These are phyloP conservation scores for Hymenoscyphus occultus DNA, from an alignment of 2,329 filamentous ascomycete species.

Conservation along the genomic window DNA sequence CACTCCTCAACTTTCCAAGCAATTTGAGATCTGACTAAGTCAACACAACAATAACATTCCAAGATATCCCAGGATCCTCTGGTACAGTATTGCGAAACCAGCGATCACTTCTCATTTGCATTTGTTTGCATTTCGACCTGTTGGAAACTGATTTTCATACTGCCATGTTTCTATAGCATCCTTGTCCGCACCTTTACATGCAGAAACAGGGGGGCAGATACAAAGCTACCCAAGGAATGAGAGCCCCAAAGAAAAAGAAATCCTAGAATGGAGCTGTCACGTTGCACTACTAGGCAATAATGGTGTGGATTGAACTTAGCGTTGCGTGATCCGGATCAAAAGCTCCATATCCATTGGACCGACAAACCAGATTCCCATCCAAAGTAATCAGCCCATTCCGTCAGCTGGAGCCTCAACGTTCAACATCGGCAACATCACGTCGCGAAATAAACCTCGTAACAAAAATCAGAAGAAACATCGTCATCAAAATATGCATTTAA, in stretches of 20 bases:
- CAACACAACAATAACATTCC: too few relatives aligned
- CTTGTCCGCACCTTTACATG: too few relatives aligned
- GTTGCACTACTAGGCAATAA: neutral
- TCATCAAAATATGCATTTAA: constrained; percentile 19
- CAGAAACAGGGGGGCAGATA: too few relatives aligned
- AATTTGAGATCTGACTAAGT: too few relatives aligned
- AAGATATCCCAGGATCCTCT: too few relatives aligned
- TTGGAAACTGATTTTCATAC: too few relatives aligned
- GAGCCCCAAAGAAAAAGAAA: neutral
- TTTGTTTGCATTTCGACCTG: too few relatives aligned
- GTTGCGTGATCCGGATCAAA: neutral
- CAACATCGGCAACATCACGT: neutral
- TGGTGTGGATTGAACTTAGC: neutral
- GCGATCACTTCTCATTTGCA: too few relatives aligned
- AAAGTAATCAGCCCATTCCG: neutral
- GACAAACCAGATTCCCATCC: neutral
- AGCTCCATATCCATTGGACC: neutral
- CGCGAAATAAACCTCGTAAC: neutral
- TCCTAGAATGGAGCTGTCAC: neutral
- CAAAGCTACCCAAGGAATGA: neutral
- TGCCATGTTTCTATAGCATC: too few relatives aligned
- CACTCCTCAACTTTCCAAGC: too few relatives aligned
- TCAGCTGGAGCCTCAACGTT: neutral
- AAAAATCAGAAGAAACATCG: neutral
- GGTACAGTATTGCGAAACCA: too few relatives aligned